phyloP scores from a whole-genome alignment of 495 filamentous ascomycete species.

The Hypoxylon fuscum region DNA sequence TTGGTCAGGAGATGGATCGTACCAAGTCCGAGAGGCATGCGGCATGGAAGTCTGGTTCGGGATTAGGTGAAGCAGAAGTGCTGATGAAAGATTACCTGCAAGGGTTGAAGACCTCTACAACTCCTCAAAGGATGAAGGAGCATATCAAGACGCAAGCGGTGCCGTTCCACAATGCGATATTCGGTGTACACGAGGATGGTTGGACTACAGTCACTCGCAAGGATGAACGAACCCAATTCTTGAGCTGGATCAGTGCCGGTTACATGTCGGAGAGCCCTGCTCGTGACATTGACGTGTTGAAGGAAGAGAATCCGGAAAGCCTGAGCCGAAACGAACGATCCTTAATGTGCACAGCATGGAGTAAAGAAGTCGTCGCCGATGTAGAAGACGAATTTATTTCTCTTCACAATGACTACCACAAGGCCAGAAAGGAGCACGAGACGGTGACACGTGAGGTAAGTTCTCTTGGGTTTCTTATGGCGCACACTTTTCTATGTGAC shows the following conservation, averaged over 20 bases:
- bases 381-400: slow-evolving; percentile 21
- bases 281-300: background rate
- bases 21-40: slow-evolving; percentile 42
- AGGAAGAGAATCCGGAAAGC: background rate
- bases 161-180: slow-evolving; percentile 37
- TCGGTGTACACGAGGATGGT: slow-evolving; percentile 31
- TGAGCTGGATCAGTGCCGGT: slow-evolving; percentile 21
- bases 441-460: slow-evolving; percentile 41
- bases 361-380: background rate
- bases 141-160: slow-evolving; percentile 8
- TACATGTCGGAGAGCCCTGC: background rate
- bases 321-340: slow-evolving; percentile 12
- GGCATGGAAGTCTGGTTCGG: background rate
- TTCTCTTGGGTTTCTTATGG: background rate
- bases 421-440: slow-evolving; percentile 36
- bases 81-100: slow-evolving; percentile 2
- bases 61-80: background rate
- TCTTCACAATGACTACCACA: slow-evolving; percentile 15
- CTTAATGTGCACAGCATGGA: background rate
- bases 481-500: background rate
- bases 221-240: slow-evolving; percentile 10
- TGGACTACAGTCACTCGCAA: slow-evolving; percentile 27
- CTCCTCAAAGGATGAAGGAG: slow-evolving; percentile 9
- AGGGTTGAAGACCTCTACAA: background rate
- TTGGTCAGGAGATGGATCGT: slow-evolving; percentile 35